These are phyloP conservation scores for Lodderomyces parapsilosis DNA, from an alignment of 1,139 yeast species.

Conservation along the genomic window DNA sequence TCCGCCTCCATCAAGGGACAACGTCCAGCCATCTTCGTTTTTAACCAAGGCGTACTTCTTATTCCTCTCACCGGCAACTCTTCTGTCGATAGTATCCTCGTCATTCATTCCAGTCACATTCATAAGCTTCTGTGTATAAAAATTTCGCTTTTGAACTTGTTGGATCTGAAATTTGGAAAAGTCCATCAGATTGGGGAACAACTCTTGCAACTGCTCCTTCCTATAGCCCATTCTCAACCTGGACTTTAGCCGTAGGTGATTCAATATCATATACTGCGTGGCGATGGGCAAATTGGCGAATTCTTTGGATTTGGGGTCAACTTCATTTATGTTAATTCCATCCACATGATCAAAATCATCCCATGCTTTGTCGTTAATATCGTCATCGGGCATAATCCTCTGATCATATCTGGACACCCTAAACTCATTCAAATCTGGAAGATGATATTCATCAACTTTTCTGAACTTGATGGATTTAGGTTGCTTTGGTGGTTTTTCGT, in stretches of 20 bases:
- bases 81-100: conserved; percentile 44
- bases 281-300: conserved; percentile 69
- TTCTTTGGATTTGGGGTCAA: conserved; percentile 69
- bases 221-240: conserved; percentile 93
- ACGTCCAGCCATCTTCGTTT: conserved; percentile 84
- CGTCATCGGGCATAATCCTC: conserved; percentile 68
- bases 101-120: conserved; percentile 81
- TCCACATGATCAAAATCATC: conserved; percentile 66
- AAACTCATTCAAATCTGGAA: conserved; percentile 60
- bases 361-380: conserved; percentile 60
- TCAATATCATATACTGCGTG: conserved; percentile 84
- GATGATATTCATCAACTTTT: conserved; percentile 75
- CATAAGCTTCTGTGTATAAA: conserved; percentile 84
- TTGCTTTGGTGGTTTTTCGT: conserved; percentile 9
- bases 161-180: conserved; percentile 91
- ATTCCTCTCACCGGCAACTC: conserved; percentile 87
- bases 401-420: conserved; percentile 51
- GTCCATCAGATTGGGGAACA: conserved; percentile 84
- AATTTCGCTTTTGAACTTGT: conserved; percentile 89
- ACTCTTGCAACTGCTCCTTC: conserved; percentile 74
- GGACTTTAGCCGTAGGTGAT: conserved; percentile 78
- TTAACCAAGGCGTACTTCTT: conserved; percentile 73
- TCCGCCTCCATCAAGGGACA: conserved; percentile 55
- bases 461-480: conserved; percentile 22
- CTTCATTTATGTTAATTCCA: conserved; percentile 64